These are phyloP conservation scores for Magnolia sinica DNA, from an alignment of 164 flowering plant species.

Conservation along the genomic window DNA sequence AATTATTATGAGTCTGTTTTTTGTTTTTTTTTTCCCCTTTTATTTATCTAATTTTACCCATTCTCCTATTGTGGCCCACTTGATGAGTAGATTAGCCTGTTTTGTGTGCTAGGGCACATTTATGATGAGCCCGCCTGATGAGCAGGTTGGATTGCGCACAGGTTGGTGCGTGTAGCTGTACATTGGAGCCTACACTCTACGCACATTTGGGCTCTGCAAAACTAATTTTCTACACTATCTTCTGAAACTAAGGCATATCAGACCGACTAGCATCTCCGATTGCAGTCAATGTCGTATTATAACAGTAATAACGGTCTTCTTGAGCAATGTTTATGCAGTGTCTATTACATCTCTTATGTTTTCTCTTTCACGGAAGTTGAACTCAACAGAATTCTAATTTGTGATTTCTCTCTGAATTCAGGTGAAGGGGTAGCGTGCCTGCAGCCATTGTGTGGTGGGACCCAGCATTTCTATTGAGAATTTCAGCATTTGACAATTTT, in stretches of 20 bases:
- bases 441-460: background rate
- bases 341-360: background rate
- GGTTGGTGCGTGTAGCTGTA: no score
- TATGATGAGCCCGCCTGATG: no score
- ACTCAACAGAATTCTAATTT: background rate
- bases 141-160: no score
- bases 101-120: no score
- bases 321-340: background rate
- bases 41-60: background rate
- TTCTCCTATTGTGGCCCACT: background rate
- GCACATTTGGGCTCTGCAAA: no score
- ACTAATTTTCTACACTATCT: no score
- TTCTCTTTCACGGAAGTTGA: background rate
- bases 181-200: no score
- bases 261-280: background rate
- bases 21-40: no score
- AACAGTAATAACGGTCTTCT: background rate
- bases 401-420: constrained; percentile 5
- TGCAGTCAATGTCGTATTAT: background rate
- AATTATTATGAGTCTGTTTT: background rate
- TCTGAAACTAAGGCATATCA: no score
- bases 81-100: background rate
- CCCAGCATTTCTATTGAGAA: background rate
- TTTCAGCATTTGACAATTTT: background rate
- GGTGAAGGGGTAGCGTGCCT: constrained; percentile 15